These are phyloP conservation scores for Posidonia oceanica DNA, from an alignment of 116 monocot genomes.

Conservation along the genomic window DNA sequence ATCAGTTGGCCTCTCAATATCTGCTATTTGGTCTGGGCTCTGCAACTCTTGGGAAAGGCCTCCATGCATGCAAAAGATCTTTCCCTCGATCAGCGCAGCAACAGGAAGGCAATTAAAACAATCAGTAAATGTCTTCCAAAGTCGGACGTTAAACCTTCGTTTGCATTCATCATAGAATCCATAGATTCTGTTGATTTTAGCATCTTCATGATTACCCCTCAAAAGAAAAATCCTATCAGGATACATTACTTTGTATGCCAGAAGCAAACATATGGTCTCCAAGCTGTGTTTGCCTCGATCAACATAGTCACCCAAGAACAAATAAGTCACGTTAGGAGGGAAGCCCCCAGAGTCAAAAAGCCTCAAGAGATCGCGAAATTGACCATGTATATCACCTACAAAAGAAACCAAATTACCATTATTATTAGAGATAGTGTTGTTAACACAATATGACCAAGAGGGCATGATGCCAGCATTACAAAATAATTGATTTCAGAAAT, in stretches of 20 bases:
- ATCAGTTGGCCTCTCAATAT: slow-evolving; percentile 17
- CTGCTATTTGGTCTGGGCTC: slow-evolving; percentile 14
- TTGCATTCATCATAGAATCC: slow-evolving; percentile 30
- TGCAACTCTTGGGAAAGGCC: slow-evolving; percentile 24
- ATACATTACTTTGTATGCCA: slow-evolving; percentile 25
- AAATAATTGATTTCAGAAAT: too few relatives aligned
- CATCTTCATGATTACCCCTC: slow-evolving; percentile 27
- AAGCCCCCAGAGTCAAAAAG: slow-evolving; percentile 14
- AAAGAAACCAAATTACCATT: neutral
- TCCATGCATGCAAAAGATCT: slow-evolving; percentile 29
- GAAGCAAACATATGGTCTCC: slow-evolving; percentile 29
- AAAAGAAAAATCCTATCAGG: slow-evolving; percentile 15
- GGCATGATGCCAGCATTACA: too few relatives aligned
- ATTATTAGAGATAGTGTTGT: neutral
- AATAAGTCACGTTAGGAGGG: slow-evolving; percentile 16
- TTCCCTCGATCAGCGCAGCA: slow-evolving; percentile 15
- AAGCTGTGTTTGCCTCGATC: slow-evolving; percentile 26
- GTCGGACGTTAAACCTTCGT: slow-evolving; percentile 24
- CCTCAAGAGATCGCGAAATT: slow-evolving; percentile 19
- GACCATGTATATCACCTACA: slow-evolving; percentile 26
- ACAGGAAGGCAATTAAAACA: slow-evolving; percentile 27
- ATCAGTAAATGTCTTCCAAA: slow-evolving; percentile 23
- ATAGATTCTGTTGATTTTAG: slow-evolving; percentile 25
- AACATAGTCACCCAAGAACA: slow-evolving; percentile 26
- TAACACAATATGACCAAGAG: neutral